Percentiles rank a stretch among this genome's conserved stretches.
Evolutionary conservation across 2,329 filamentous ascomycete species (phyloP).

Genomic region (Didymella pomorum): DNA sequence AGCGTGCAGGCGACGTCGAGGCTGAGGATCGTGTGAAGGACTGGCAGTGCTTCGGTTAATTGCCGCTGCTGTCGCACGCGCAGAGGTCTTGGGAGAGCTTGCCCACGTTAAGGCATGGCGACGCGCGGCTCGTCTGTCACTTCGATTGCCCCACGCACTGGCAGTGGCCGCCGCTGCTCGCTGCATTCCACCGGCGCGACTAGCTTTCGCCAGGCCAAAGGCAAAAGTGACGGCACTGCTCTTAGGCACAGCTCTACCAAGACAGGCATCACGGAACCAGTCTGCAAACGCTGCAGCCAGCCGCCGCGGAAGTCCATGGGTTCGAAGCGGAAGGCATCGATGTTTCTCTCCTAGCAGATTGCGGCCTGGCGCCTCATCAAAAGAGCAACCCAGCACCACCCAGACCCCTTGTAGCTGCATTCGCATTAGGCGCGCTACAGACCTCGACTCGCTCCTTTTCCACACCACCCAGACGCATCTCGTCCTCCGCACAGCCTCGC

Average conservation of each 20-base stretch:
- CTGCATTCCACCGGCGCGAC: slow-evolving; percentile 1
- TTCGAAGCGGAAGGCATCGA: background rate
- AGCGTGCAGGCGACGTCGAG: background rate
- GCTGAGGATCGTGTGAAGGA: background rate
- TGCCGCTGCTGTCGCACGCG: slow-evolving; percentile 1
- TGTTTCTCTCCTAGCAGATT: slow-evolving; percentile 3
- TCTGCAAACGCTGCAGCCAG: slow-evolving; percentile 4
- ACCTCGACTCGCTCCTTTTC: slow-evolving; percentile 11
- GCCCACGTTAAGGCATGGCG: slow-evolving; percentile 2
- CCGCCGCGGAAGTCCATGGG: background rate
- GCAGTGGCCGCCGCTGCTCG: slow-evolving; percentile 3
- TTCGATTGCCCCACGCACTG: slow-evolving; percentile 1
- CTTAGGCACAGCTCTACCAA: background rate
- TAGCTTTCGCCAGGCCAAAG: slow-evolving; percentile 3
- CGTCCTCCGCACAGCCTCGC: slow-evolving; percentile 16
- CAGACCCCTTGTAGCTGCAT: slow-evolving; percentile 8
- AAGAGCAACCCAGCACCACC: slow-evolving; percentile 4
- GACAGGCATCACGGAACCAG: background rate
- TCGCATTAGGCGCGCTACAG: slow-evolving; percentile 12
- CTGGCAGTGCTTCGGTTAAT: background rate
- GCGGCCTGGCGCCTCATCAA: slow-evolving; percentile 11
- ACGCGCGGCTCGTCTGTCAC: slow-evolving; percentile 3
- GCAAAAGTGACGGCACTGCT: background rate
- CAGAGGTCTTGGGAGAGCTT: background rate
- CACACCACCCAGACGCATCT: slow-evolving; percentile 13